Percentiles rank a stretch among this genome's conserved stretches.
Conservation (phyloP, 2,329 filamentous ascomycete genomes). For the Zasmidium citrigriseum region DNA sequence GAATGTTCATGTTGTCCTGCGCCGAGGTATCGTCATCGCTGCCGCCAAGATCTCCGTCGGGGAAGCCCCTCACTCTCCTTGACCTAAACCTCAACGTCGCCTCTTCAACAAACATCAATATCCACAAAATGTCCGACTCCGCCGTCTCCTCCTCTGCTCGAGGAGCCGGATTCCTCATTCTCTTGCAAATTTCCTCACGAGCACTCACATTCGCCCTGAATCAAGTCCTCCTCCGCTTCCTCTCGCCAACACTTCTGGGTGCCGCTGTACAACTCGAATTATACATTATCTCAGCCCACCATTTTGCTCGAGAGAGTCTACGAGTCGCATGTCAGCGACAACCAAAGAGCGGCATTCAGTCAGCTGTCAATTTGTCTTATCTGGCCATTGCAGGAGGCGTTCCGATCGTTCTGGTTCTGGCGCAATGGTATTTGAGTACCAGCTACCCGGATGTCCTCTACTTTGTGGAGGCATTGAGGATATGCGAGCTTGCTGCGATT, state of each 20-base stretch:
- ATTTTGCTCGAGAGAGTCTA: slow-evolving; percentile 88
- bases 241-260: slow-evolving; percentile 83
- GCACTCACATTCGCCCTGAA: slow-evolving; percentile 89
- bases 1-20: not conserved
- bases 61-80: not conserved
- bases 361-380: slow-evolving; percentile 86
- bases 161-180: slow-evolving; percentile 81
- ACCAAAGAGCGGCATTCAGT: slow-evolving; percentile 58
- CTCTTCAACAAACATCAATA: slow-evolving; percentile 5
- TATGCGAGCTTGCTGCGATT: slow-evolving; percentile 60
- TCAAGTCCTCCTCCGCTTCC: slow-evolving; percentile 82
- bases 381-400: slow-evolving; percentile 71
- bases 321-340: slow-evolving; percentile 86
- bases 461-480: slow-evolving; percentile 57
- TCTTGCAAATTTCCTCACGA: slow-evolving; percentile 84
- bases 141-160: slow-evolving; percentile 55
- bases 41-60: not conserved
- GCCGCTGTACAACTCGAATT: slow-evolving; percentile 88
- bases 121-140: slow-evolving; percentile 28
- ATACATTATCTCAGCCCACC: slow-evolving; percentile 88
- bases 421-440: slow-evolving; percentile 65
- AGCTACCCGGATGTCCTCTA: slow-evolving; percentile 60
- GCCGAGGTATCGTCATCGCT: not conserved
- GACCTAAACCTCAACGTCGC: slow-evolving; percentile 1
- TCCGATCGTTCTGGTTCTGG: slow-evolving; percentile 58